Evolutionary conservation across 2,329 filamentous ascomycete genomes (phyloP).

Genomic region (Fusarium odoratissimum): DNA sequence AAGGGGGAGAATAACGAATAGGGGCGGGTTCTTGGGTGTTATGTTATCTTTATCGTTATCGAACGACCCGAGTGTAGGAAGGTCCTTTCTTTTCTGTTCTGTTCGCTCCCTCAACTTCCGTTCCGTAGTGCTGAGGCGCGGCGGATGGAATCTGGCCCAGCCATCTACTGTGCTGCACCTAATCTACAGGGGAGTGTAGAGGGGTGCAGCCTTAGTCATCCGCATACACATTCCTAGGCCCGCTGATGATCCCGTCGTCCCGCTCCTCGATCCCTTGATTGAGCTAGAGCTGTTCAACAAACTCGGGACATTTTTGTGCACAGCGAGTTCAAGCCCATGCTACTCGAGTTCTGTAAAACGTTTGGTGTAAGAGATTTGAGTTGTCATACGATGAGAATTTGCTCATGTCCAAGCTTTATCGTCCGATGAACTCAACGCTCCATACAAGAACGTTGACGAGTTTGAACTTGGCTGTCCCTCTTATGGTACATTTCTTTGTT

Average conservation of each 20-base stretch:
- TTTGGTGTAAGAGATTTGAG: neutral
- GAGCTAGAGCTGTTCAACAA: slow-evolving; percentile 1
- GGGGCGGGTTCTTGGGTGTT: slow-evolving; percentile 7
- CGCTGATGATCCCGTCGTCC: slow-evolving; percentile 28
- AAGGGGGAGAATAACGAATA: slow-evolving; percentile 2
- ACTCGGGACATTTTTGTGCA: slow-evolving; percentile 9
- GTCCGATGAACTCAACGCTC: neutral
- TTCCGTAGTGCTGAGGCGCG: slow-evolving; percentile 14
- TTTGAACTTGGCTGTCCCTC: neutral
- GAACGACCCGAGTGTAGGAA: slow-evolving; percentile 29
- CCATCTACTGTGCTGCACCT: neutral
- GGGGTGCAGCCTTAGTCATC: slow-evolving; percentile 33
- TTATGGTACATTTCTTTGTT: neutral
- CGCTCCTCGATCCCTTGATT: slow-evolving; percentile 1
- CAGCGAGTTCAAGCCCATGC: neutral
- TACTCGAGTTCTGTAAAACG: slow-evolving; percentile 3
- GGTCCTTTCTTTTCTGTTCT: slow-evolving; percentile 2
- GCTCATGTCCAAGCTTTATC: neutral
- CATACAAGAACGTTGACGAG: neutral
- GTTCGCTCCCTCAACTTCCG: slow-evolving; percentile 21
- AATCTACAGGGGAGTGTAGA: slow-evolving; percentile 17
- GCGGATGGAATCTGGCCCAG: neutral
- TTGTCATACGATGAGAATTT: neutral
- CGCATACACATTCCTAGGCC: slow-evolving; percentile 30
- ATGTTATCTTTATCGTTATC: slow-evolving; percentile 21